Evolutionary conservation across 2,329 filamentous ascomycete genomes (phyloP), one percentile per base, ranked within the genome.

Genomic region (Endothia cerciana): DNA sequence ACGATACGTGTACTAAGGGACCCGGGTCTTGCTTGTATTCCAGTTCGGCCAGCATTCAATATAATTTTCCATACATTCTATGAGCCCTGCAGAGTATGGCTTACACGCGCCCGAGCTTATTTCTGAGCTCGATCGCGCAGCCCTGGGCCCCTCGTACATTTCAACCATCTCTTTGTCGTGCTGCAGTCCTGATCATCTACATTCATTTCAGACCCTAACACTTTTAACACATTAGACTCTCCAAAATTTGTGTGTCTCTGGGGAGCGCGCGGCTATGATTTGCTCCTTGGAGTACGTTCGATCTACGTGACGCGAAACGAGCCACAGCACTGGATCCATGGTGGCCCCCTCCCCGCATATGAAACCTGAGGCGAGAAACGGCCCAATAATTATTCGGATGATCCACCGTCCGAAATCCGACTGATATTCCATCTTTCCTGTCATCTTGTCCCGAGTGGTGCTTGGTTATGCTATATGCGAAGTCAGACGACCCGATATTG

Each of bases 371-470:
- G 43, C 60, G 30, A 51, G 25, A 61, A 22, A 60, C 49, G 49
- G 51, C n/a, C 47, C 49, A 43, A 11, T 61, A 38, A 15, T 60
- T 47, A 28, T 62, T 66, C 64, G 64, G 64, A 58, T 66, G 64
- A 60, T 66, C 64, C 22, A 43, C 64, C 55, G 60, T 63, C 64
- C 60, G 64, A 60, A 63, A 51, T 30, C 30, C 51, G 17, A n/a
- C 51, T 36, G 19, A 55, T 36, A 28, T 6, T 19, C 28, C 4
- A 1, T 13, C 8, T 55, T 36, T 55, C 10, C 30, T 36, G 51
- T 55, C 51, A 22, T 36, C 7, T 55, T 15, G 28, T 36, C 30
- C 11, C 22, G 28, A 28, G 19, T 28, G 25, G 47, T 30, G 17
- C 30, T 55, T 19, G 17, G 28, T 15, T 6, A 19, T 4, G 4